Evolutionary conservation across 2,329 filamentous ascomycete species (phyloP).

Genomic region (Thielaviopsis euricoi): DNA sequence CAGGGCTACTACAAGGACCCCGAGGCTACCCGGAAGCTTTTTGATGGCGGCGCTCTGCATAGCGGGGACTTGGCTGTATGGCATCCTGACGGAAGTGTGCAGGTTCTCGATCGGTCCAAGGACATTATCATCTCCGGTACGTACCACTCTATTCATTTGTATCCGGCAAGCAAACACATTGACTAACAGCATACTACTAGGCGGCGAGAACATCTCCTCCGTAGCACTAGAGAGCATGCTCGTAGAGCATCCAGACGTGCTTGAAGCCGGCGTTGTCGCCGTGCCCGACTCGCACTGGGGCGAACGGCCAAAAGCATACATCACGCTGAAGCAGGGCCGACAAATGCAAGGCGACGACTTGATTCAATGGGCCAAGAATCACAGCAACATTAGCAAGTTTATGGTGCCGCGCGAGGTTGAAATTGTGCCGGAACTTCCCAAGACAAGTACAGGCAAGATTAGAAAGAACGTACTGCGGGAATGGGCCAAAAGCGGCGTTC

Average conservation of each 20-base stretch:
- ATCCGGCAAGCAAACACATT: neutral
- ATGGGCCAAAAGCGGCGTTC: slow-evolving; percentile 46
- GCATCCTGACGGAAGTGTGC: slow-evolving; percentile 77
- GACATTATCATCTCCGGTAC: slow-evolving; percentile 93
- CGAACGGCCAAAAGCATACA: slow-evolving; percentile 84
- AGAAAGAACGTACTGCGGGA: slow-evolving; percentile 85
- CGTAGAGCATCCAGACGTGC: slow-evolving; percentile 68
- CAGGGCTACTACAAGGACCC: slow-evolving; percentile 85
- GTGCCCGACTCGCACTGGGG: slow-evolving; percentile 86
- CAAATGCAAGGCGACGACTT: slow-evolving; percentile 42
- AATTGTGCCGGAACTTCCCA: slow-evolving; percentile 74
- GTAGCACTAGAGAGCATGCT: slow-evolving; percentile 85
- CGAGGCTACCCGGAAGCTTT: slow-evolving; percentile 72
- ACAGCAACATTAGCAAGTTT: slow-evolving; percentile 71
- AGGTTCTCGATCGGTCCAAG: slow-evolving; percentile 88
- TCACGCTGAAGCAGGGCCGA: slow-evolving; percentile 62
- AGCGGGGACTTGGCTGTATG: slow-evolving; percentile 86
- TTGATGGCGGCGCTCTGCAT: slow-evolving; percentile 71
- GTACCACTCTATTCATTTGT: slow-evolving; percentile 14
- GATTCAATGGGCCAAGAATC: slow-evolving; percentile 70
- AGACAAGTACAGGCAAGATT: slow-evolving; percentile 93
- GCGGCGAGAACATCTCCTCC: slow-evolving; percentile 92
- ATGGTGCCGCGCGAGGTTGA: slow-evolving; percentile 67
- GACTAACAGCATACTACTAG: slow-evolving; percentile 24
- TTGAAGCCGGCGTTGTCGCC: slow-evolving; percentile 83